Evolutionary conservation across 192 early-diverging fungal genomes (phyloP).

Genomic region (Coemansia sp.): DNA sequence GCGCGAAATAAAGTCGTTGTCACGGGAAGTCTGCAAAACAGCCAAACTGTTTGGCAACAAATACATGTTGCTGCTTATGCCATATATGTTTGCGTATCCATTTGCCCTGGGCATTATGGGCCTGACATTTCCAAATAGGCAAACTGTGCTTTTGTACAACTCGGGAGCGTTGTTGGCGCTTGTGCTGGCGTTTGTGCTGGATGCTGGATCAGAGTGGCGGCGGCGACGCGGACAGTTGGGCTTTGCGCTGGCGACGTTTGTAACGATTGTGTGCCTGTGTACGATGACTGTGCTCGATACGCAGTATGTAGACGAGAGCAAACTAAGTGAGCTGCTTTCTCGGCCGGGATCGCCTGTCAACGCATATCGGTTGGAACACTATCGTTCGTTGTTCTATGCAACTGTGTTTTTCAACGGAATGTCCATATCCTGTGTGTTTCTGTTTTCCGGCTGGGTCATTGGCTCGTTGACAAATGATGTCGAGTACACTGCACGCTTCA

Average conservation of each 20-base stretch:
- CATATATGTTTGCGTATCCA: slow-evolving; percentile 32
- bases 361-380: slow-evolving; percentile 1
- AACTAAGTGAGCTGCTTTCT: not conserved
- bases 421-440: slow-evolving; percentile 20
- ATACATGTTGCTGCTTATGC: slow-evolving; percentile 23
- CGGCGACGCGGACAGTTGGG: slow-evolving; percentile 13
- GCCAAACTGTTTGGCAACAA: slow-evolving; percentile 9
- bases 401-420: slow-evolving; percentile 18
- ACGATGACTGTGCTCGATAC: slow-evolving; percentile 12
- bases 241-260: not conserved
- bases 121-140: slow-evolving; percentile 4
- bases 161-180: slow-evolving; percentile 13
- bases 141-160: slow-evolving; percentile 17
- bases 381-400: slow-evolving; percentile 10
- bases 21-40: not conserved
- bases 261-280: not conserved
- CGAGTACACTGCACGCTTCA: slow-evolving; percentile 17
- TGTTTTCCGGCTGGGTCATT: slow-evolving; percentile 30
- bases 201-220: slow-evolving; percentile 11
- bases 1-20: not conserved
- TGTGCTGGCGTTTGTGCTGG: slow-evolving; percentile 16
- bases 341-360: not conserved
- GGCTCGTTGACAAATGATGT: slow-evolving; percentile 28
- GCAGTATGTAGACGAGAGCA: not conserved
- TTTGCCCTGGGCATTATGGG: slow-evolving; percentile 17